These are phyloP conservation scores for Biscogniauxia sp. DNA, from an alignment of 2,329 filamentous ascomycete species.

Conservation along the genomic window DNA sequence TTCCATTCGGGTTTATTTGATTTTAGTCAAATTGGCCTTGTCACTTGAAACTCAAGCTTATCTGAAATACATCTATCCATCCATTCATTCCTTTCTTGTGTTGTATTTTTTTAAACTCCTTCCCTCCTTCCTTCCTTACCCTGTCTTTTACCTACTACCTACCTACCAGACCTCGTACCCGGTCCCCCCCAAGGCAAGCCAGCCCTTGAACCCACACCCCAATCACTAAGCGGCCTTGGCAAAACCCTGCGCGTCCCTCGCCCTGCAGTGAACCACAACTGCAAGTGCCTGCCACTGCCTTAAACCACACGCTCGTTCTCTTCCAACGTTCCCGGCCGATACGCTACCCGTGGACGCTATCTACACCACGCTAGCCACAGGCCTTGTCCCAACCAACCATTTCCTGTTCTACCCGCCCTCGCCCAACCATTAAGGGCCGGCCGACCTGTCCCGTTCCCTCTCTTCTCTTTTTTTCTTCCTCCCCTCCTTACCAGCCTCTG, in stretches of 20 bases:
- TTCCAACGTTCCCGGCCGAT: conserved; percentile 3
- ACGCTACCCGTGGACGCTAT: background rate
- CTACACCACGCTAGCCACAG: background rate
- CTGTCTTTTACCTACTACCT: background rate
- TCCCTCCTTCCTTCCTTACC: background rate
- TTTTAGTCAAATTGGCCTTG: background rate
- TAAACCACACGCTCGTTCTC: background rate
- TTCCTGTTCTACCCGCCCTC: conserved; percentile 1
- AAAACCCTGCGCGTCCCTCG: background rate
- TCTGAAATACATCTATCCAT: background rate
- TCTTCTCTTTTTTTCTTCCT: background rate
- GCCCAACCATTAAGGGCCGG: background rate
- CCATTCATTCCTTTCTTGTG: background rate
- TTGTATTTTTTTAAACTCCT: background rate
- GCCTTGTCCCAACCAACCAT: background rate
- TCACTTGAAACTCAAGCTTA: background rate
- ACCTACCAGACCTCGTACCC: background rate
- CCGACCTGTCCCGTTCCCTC: background rate
- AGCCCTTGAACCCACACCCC: background rate
- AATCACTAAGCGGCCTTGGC: background rate
- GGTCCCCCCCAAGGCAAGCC: background rate
- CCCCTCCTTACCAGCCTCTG: background rate
- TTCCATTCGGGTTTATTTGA: background rate
- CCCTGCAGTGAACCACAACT: conserved; percentile 1
- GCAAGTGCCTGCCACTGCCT: too few species aligned